These are phyloP conservation scores for Monosporozyma servazzii DNA, from an alignment of 805 yeast species.

Conservation along the genomic window DNA sequence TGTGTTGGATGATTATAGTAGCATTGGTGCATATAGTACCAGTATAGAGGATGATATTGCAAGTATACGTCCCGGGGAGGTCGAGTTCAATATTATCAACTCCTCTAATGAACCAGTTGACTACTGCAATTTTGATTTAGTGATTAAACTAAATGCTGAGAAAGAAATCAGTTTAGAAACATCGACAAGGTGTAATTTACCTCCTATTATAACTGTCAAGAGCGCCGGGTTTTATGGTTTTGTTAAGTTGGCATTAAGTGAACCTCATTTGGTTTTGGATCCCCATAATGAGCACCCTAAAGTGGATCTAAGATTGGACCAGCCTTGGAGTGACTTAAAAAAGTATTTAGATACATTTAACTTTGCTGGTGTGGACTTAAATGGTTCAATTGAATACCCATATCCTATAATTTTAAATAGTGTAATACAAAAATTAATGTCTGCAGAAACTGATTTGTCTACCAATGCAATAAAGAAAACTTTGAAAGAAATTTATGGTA, in stretches of 20 bases:
- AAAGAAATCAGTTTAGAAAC: not conserved
- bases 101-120: not conserved
- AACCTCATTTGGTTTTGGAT: conserved; percentile 57
- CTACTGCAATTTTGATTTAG: not conserved
- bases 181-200: conserved; percentile 13
- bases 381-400: conserved; percentile 40
- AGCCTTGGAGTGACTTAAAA: conserved; percentile 64
- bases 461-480: not conserved
- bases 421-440: not conserved
- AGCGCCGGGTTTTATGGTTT: conserved; percentile 60
- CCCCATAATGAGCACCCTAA: conserved; percentile 50
- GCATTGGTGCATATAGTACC: not conserved
- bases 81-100: not conserved
- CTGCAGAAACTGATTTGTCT: not conserved
- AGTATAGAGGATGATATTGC: not conserved
- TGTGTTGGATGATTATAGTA: not conserved
- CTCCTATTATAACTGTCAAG: conserved; percentile 47
- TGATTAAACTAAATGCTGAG: not conserved
- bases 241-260: conserved; percentile 42
- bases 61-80: not conserved
- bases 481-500: not conserved
- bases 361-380: conserved; percentile 38
- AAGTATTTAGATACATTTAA: conserved; percentile 43
- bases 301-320: conserved; percentile 56
- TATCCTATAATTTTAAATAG: conserved; percentile 25